Base-by-base conservation (phyloP, 495 filamentous ascomycete species). In the Hypoxylon subgilvum region DNA sequence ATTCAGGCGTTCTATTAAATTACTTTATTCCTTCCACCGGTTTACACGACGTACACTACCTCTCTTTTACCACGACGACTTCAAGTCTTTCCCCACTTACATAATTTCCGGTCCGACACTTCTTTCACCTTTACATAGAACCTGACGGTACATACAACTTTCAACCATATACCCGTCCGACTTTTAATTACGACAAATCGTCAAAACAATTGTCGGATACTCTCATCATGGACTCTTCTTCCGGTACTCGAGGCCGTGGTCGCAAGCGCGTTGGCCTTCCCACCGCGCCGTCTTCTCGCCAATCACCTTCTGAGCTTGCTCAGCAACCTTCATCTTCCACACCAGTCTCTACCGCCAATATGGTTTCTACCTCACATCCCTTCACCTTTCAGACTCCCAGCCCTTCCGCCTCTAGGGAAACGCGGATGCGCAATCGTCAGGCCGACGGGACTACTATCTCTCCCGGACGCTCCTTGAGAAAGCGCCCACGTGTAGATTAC, bases 401-500 rank as follows among this genome's bases (percentile, higher is more conserved):
- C 6, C 57, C 69, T 12, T 62, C 66, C 16, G 61, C 47, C n/a
- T 59, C 57, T 69, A 76, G 69, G 64, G 74, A 56, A 58, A 65
- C 57, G 5, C 57, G 60, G n/a, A 55, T 68, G 13, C 71, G 70
- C 41, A 71, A 70, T 41, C 68, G 75, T 40, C 70, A 73, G 46
- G 45, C 53, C 9, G 52, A 71, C 3, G 58, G 65, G 16, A 64
- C 63, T n/a, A 57, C 40, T 31, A 57, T 61, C 10, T 68, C 70
- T 8, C 67, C 68, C 21, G 65, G 78, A n/a, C 78, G 78, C 55
- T 77, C 74, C 0, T 68, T 81, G 4, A 65, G 78, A 54, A 79
- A 75, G 60, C 72, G 78, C 16, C 57, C 73, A 14, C 75, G 73
- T 23, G 66, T 79, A 14, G 74, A 81, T 39, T 81, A 79, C 61